phyloP scores from a whole-genome alignment of 2,329 filamentous ascomycete genomes.

The Thyridium curvatum region DNA sequence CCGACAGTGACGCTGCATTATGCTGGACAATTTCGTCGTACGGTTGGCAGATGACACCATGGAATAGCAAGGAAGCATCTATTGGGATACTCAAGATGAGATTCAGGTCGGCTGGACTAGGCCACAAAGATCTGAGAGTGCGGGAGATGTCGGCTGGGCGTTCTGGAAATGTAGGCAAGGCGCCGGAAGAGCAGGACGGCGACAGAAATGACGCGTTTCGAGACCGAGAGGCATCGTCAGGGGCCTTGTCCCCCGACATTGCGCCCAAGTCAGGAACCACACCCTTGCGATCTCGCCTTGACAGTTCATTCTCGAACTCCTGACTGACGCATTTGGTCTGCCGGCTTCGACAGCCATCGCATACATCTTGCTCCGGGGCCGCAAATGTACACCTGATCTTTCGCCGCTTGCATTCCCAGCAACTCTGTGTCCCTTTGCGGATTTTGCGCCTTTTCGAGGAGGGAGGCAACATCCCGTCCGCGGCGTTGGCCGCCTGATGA shows the following conservation, averaged over 20 bases:
- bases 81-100: slow-evolving; percentile 23
- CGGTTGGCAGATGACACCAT: slow-evolving; percentile 27
- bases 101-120: slow-evolving; percentile 26
- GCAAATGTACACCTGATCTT: slow-evolving; percentile 44
- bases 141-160: not conserved
- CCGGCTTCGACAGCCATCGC: slow-evolving; percentile 39
- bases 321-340: slow-evolving; percentile 38
- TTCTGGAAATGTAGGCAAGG: slow-evolving; percentile 1
- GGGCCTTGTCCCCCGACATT: too few species aligned
- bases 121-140: slow-evolving; percentile 28
- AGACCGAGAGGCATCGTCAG: too few species aligned
- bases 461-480: too few species aligned
- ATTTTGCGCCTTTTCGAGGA: slow-evolving; percentile 12
- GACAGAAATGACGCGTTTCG: too few species aligned
- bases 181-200: too few species aligned
- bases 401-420: slow-evolving; percentile 52
- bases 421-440: slow-evolving; percentile 36
- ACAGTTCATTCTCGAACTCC: slow-evolving; percentile 28
- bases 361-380: slow-evolving; percentile 25
- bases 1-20: slow-evolving; percentile 14
- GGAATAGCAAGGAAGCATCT: slow-evolving; percentile 22
- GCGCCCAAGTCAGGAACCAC: too few species aligned
- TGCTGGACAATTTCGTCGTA: slow-evolving; percentile 15
- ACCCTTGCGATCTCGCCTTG: too few species aligned
- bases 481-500: too few species aligned